Evolutionary conservation across 768 basidiomycete species (phyloP), one percentile per base, ranked within the genome.

Genomic region (Termitomyces eurrhizus): DNA sequence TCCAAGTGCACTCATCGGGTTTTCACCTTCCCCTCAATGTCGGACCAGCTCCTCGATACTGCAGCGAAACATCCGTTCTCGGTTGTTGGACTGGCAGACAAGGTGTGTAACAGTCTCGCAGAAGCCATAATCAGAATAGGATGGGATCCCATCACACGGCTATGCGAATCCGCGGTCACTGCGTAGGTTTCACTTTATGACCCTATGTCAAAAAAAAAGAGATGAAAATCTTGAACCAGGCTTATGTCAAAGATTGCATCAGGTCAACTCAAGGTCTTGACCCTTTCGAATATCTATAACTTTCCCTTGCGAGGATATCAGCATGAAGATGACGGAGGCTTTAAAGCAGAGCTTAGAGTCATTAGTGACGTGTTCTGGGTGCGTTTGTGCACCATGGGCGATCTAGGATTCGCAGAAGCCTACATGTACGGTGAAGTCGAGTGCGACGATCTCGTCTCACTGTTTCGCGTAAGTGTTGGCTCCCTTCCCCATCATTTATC

Each of bases 341-440:
- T 32, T 7, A 12, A 29, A 32, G 26, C 53, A 29, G 53, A 54
- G 26, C 53, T 54, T 13, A 29, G 39, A 54, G 53, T 86, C 44
- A 64, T 77, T 3, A 80, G 76, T 61, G 80, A 84, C 63, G 70
- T 74, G 12, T 87, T 88, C 67, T 87, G 85, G 84, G 71, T 85
- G 9, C 75, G 86, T 0, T 73, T 87, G 14, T 80, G 80, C 58
- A 69, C 78, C 8, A 83, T 85, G 78, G 79, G 84, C 26, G 88
- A 90, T 68, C 73, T 92, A 48, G 90, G 88, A 3, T 90, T 92
- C 65, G 79, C 86, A 5, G 90, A 92, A 71, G 84, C 86, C 0
- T 90, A 85, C 72, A 91, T 92, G 90, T 85, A 84, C 58, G 88
- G 89, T 7, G 89, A 92, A 49, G 83, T 89, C 35, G 83, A 87